A percentile compares a stretch with the other conserved stretches of the same genome.
Conservation (phyloP, 805 yeast genomes). For the Barnettozyma sp. region DNA sequence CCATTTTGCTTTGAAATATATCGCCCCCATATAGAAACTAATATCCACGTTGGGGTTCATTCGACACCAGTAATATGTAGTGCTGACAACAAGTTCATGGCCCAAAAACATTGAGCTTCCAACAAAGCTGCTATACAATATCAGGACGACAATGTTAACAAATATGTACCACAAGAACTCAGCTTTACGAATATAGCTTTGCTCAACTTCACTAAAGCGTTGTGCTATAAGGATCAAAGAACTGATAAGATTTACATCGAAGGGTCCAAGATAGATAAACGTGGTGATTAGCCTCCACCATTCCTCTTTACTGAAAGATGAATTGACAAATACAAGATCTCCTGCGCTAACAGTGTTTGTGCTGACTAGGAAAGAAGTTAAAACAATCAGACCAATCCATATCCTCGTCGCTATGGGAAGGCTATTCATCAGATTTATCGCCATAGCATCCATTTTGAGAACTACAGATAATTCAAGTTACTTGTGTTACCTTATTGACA, state of each 20-base stretch:
- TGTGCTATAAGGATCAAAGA: slow-evolving; percentile 7
- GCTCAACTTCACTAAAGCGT: slow-evolving; percentile 15
- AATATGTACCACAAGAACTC: slow-evolving; percentile 19
- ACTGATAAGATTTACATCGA: slow-evolving; percentile 12
- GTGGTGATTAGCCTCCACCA: slow-evolving; percentile 20
- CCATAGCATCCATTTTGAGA: slow-evolving; percentile 23
- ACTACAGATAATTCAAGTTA: too few relatives aligned
- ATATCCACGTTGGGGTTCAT: slow-evolving; percentile 13
- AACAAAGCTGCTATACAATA: slow-evolving; percentile 9
- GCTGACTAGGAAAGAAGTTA: slow-evolving; percentile 13
- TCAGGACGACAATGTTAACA: slow-evolving; percentile 8
- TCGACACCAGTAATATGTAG: slow-evolving; percentile 18
- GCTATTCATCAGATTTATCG: slow-evolving; percentile 13
- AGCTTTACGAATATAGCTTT: slow-evolving; percentile 4
- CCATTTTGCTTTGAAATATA: slow-evolving; percentile 16
- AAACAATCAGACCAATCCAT: slow-evolving; percentile 13
- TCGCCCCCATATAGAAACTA: slow-evolving; percentile 11
- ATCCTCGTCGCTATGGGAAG: slow-evolving; percentile 19
- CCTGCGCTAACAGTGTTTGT: slow-evolving; percentile 6
- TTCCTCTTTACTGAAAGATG: slow-evolving; percentile 10
- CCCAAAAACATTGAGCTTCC: slow-evolving; percentile 8
- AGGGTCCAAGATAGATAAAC: slow-evolving; percentile 16
- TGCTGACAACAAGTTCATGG: slow-evolving; percentile 7
- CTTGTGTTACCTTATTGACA: too few relatives aligned
- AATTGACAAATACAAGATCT: slow-evolving; percentile 13